Evolutionary conservation across 202 grass and related monocot genomes (phyloP).

Genomic region (Setaria viridis): DNA sequence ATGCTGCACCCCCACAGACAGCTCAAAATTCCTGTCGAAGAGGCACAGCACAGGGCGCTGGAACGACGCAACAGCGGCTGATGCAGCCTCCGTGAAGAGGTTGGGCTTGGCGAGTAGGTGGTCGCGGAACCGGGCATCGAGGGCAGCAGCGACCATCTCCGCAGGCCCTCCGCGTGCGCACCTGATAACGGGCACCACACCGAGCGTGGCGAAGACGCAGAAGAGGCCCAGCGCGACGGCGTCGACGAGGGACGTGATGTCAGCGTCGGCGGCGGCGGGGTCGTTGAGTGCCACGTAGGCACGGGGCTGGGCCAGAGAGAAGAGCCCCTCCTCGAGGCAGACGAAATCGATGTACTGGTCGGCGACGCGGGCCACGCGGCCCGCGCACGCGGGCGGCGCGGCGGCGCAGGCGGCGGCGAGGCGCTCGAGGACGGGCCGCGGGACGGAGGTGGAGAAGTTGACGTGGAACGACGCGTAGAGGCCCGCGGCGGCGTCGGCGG

Average conservation of each 20-base stretch:
- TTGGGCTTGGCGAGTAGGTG: slow-evolving; percentile 85
- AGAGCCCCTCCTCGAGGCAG: slow-evolving; percentile 76
- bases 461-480: slow-evolving; percentile 88
- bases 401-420: slow-evolving; percentile 61
- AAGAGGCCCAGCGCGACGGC: slow-evolving; percentile 76
- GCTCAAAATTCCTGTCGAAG: slow-evolving; percentile 91
- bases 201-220: slow-evolving; percentile 74
- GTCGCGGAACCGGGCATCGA: slow-evolving; percentile 73
- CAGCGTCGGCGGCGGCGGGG: slow-evolving; percentile 67
- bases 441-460: slow-evolving; percentile 90
- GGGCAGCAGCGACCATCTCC: slow-evolving; percentile 77
- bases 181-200: slow-evolving; percentile 79
- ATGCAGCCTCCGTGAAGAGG: slow-evolving; percentile 74
- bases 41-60: slow-evolving; percentile 88
- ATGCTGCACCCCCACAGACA: slow-evolving; percentile 86
- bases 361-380: slow-evolving; percentile 70
- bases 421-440: slow-evolving; percentile 72
- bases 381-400: slow-evolving; percentile 48
- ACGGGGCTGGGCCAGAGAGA: slow-evolving; percentile 71
- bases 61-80: slow-evolving; percentile 58
- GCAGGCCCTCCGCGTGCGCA: slow-evolving; percentile 79
- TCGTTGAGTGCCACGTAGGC: slow-evolving; percentile 84
- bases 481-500: slow-evolving; percentile 72
- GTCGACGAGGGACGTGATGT: slow-evolving; percentile 73
- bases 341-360: slow-evolving; percentile 94